Conservation (phyloP, 1,139 yeast species). For the Zygosaccharomyces pseudobailii region DNA sequence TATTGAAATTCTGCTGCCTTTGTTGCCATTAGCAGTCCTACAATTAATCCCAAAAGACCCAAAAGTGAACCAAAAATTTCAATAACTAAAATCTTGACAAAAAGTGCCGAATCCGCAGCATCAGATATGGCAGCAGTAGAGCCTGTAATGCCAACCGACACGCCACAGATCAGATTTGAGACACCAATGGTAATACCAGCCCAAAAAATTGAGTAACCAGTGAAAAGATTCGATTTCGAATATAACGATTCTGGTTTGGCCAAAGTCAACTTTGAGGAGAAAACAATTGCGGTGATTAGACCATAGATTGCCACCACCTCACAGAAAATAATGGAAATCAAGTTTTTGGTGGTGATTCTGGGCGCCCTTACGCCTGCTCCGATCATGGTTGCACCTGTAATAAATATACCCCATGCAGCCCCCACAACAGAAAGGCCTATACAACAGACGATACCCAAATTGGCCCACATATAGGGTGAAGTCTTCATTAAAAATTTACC, state of each 20-base stretch:
- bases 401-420: conserved; percentile 99
- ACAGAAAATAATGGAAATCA: conserved; percentile 95
- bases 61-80: conserved; percentile 96
- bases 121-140: conserved; percentile 97
- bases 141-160: conserved; percentile 96
- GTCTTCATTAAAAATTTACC: conserved; percentile 82
- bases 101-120: conserved; percentile 93
- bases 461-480: conserved; percentile 97
- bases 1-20: conserved; percentile 76
- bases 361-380: conserved; percentile 99
- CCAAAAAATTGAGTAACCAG: conserved; percentile 95
- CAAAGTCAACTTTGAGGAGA: conserved; percentile 84
- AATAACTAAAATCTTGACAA: conserved; percentile 91
- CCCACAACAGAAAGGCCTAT: conserved; percentile 95
- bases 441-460: conserved; percentile 84
- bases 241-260: conserved; percentile 53
- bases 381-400: conserved; percentile 88
- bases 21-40: conserved; percentile 94
- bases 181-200: conserved; percentile 96
- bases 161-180: conserved; percentile 91
- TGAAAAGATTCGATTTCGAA: conserved; percentile 83
- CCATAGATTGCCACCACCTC: conserved; percentile 99
- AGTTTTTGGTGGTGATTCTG: conserved; percentile 92
- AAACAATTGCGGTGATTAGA: conserved; percentile 95
- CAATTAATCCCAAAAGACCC: conserved; percentile 92